Percentiles rank a stretch among this genome's conserved stretches.
Conservation (phyloP, 495 filamentous ascomycete genomes). For the Oidiodendron maius region DNA sequence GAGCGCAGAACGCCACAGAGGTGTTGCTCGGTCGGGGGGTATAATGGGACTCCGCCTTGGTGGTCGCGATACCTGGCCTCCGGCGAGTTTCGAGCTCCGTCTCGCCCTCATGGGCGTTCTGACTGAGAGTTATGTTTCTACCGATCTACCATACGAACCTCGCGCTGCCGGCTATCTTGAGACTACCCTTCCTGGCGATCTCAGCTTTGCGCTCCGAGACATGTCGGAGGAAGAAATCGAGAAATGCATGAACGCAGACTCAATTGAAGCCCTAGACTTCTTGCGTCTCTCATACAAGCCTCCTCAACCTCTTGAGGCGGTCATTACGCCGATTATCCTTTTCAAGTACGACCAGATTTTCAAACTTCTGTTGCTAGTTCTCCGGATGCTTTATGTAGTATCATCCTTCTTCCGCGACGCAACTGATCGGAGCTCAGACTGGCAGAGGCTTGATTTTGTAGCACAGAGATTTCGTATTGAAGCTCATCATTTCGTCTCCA, state of each 20-base stretch:
- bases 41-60: conserved; percentile 77
- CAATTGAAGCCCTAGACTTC: conserved; percentile 85
- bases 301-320: conserved; percentile 60
- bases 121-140: conserved; percentile 58
- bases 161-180: conserved; percentile 16
- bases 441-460: conserved; percentile 14
- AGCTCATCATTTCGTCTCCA: conserved; percentile 68
- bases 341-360: conserved; percentile 81
- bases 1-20: conserved; percentile 65
- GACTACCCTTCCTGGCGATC: conserved; percentile 62
- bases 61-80: conserved; percentile 77
- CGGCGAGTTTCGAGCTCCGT: conserved; percentile 84
- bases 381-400: conserved; percentile 75
- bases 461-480: conserved; percentile 64
- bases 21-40: conserved; percentile 61
- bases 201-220: conserved; percentile 85
- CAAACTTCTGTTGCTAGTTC: conserved; percentile 65
- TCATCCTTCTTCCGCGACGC: conserved; percentile 63
- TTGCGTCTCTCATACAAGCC: conserved; percentile 80
- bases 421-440: conserved; percentile 31
- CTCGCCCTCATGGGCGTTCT: conserved; percentile 84
- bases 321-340: conserved; percentile 64
- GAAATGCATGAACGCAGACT: conserved; percentile 69
- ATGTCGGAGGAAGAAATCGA: conserved; percentile 69
- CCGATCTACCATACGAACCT: conserved; percentile 12